Percentiles rank a stretch among this genome's conserved stretches.
Conservation (phyloP, 2,329 filamentous ascomycete genomes). For the Ambrosiella xylebori region DNA sequence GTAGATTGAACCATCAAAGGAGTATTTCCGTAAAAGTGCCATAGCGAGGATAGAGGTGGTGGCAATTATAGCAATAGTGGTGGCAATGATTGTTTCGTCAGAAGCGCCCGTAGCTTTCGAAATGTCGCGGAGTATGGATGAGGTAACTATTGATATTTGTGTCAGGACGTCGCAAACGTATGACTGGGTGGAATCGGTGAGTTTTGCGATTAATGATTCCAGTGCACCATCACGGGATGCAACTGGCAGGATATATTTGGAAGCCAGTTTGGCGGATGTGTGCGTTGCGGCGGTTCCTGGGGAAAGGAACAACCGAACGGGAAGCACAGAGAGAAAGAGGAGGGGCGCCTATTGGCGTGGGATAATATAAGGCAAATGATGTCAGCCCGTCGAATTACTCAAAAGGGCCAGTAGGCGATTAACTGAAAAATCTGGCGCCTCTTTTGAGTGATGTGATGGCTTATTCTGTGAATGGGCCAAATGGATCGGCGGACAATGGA, state of each 20-base stretch:
- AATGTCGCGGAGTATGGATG: conserved; percentile 33
- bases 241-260: conserved; percentile 31
- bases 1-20: conserved; percentile 23
- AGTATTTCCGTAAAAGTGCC: conserved; percentile 36
- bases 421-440: background rate
- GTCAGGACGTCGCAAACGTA: conserved; percentile 29
- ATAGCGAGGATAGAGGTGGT: conserved; percentile 22
- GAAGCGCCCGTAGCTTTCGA: conserved; percentile 32
- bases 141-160: conserved; percentile 24
- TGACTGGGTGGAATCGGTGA: conserved; percentile 29
- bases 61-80: conserved; percentile 31
- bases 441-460: background rate
- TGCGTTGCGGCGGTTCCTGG: conserved; percentile 8
- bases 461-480: conserved; percentile 2
- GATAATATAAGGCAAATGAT: background rate
- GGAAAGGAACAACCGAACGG: conserved; percentile 7
- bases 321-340: background rate
- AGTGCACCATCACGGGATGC: conserved; percentile 24
- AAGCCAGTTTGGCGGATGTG: conserved; percentile 37
- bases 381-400: too few species aligned
- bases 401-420: background rate
- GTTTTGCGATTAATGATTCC: conserved; percentile 37
- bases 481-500: background rate
- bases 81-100: conserved; percentile 28
- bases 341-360: background rate